phyloP scores from a whole-genome alignment of 2,329 filamentous ascomycete species.

The Alternaria postmessia region DNA sequence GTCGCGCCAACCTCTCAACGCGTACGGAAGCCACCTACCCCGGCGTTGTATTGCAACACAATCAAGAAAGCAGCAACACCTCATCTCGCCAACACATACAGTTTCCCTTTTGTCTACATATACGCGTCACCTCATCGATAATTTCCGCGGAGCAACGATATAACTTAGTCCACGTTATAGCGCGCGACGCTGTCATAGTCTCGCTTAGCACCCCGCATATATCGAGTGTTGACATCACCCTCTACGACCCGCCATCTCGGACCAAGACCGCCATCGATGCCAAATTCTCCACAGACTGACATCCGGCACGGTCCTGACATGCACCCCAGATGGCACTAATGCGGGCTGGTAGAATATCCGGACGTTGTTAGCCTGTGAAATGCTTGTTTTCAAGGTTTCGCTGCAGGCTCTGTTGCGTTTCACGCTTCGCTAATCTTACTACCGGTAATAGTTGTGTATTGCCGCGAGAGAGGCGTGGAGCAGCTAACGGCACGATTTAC shows the following conservation, averaged over 20 bases:
- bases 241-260: slow-evolving; percentile 2
- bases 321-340: slow-evolving; percentile 21
- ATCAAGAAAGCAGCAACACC: background rate
- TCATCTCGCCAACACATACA: background rate
- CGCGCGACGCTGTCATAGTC: background rate
- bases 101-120: background rate
- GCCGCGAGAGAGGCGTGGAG: background rate
- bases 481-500: slow-evolving; percentile 13
- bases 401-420: background rate
- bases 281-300: slow-evolving; percentile 10
- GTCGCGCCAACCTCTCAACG: background rate
- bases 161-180: slow-evolving; percentile 21
- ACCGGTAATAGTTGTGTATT: background rate
- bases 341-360: background rate
- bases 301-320: slow-evolving; percentile 15
- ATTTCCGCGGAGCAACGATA: background rate
- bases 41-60: background rate
- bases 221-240: slow-evolving; percentile 26
- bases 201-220: slow-evolving; percentile 24
- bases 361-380: background rate
- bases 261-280: slow-evolving; percentile 1
- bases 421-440: slow-evolving; percentile 14
- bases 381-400: background rate
- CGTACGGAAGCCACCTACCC: slow-evolving; percentile 15
- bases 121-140: background rate